Conservation (phyloP, 2,329 filamentous ascomycete species). For the Cladophialophora yegresii region DNA sequence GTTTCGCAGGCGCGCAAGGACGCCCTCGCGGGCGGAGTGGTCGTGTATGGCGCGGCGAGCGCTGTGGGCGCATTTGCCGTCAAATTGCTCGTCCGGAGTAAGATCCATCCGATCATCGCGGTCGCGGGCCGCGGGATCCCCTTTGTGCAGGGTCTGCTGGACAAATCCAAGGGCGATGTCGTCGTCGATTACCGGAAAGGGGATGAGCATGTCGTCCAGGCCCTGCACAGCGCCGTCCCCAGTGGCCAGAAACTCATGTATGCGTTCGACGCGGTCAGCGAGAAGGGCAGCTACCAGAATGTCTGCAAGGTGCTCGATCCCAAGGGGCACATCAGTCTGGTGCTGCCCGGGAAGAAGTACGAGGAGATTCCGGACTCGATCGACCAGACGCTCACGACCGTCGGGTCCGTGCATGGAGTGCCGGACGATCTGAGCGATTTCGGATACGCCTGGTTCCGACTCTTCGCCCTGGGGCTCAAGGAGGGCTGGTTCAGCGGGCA, state of each 20-base stretch:
- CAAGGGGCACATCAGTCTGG: conserved; percentile 28
- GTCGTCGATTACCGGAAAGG: conserved; percentile 64
- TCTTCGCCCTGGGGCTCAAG: conserved; percentile 50
- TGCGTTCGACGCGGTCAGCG: conserved; percentile 61
- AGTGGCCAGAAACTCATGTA: conserved; percentile 49
- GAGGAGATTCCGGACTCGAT: conserved; percentile 30
- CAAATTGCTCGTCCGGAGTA: conserved; percentile 57
- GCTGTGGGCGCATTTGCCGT: conserved; percentile 62
- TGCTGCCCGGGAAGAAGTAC: conserved; percentile 29
- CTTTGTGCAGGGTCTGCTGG: conserved; percentile 58
- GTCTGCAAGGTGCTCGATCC: conserved; percentile 49
- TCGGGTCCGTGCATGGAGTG: conserved; percentile 31
- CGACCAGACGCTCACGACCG: conserved; percentile 27
- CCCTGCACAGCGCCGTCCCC: conserved; percentile 49
- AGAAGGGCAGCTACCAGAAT: conserved; percentile 54
- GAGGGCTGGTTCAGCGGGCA: conserved; percentile 56
- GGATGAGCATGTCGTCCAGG: conserved; percentile 53
- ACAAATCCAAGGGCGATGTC: conserved; percentile 56
- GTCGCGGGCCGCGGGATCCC: conserved; percentile 57
- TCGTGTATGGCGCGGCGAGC: conserved; percentile 60
- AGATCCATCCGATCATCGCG: conserved; percentile 64
- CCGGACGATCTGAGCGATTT: conserved; percentile 43
- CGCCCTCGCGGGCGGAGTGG: conserved; percentile 38
- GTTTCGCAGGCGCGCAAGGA: conserved; percentile 28
- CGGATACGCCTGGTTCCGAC: conserved; percentile 50